Evolutionary conservation across 805 yeast genomes (phyloP).

Genomic region (Lipomyces sp.): DNA sequence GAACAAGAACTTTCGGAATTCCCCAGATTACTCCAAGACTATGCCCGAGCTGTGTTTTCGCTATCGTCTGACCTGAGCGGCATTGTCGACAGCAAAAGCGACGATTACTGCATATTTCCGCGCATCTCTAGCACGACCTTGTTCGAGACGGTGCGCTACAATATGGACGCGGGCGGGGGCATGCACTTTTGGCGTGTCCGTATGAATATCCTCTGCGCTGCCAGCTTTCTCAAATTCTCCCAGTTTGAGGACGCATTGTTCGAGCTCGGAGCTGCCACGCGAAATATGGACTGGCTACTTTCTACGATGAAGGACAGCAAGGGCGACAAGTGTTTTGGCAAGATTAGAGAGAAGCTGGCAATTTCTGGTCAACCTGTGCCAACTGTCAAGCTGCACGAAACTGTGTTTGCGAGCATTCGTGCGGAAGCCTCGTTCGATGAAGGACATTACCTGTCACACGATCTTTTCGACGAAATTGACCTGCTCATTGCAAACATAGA

Average conservation of each 20-base stretch:
- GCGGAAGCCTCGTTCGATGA: too few species aligned
- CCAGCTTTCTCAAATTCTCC: not conserved
- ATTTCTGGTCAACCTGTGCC: too few species aligned
- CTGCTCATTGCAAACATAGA: too few species aligned
- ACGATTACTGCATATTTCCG: not conserved
- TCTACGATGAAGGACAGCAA: not conserved
- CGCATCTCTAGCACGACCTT: not conserved
- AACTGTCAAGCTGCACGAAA: too few species aligned
- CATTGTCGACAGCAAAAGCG: not conserved
- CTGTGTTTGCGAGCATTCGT: too few species aligned
- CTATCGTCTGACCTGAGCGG: not conserved
- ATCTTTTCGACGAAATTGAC: too few species aligned
- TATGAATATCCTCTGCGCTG: constrained; percentile 3
- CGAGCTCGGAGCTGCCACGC: constrained; percentile 8
- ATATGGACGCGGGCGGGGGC: not conserved
- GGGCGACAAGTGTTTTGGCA: too few species aligned
- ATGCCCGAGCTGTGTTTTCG: not conserved
- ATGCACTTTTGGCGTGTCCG: constrained; percentile 14
- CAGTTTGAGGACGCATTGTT: constrained; percentile 7
- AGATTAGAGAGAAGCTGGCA: too few species aligned
- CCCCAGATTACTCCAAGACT: not conserved
- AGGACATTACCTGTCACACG: too few species aligned
- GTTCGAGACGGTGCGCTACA: not conserved
- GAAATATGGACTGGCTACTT: not conserved
- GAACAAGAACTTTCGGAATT: not conserved